Conservation (phyloP, 139 green algal species). For the Eudorina sp. region DNA sequence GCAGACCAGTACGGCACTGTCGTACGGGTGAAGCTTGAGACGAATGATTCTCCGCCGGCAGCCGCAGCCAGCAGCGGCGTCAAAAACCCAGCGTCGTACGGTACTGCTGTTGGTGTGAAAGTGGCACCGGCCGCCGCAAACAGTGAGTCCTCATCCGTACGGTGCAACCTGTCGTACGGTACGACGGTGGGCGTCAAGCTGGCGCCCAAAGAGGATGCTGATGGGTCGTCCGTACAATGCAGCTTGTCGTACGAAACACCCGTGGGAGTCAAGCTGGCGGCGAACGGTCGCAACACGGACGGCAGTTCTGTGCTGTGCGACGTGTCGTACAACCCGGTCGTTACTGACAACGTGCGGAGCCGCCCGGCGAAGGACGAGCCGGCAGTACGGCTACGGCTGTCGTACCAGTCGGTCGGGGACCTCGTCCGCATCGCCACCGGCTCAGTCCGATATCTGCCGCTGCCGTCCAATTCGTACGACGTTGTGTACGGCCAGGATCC, state of each 20-base stretch:
- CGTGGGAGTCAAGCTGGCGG: background rate
- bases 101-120: too few species aligned
- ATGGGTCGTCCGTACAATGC: background rate
- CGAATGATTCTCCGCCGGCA: background rate
- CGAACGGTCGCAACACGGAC: background rate
- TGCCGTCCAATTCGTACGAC: constrained; percentile 16
- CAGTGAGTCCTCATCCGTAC: too few species aligned
- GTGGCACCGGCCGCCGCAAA: too few species aligned
- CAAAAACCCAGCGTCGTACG: too few species aligned
- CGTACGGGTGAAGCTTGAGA: constrained; percentile 9
- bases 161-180: too few species aligned
- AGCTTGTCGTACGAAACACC: background rate
- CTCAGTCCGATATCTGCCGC: constrained; percentile 7
- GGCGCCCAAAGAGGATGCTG: too few species aligned
- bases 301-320: background rate
- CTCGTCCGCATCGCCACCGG: background rate
- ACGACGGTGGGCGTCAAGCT: too few species aligned
- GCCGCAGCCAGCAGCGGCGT: background rate
- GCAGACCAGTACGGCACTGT: background rate
- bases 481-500: constrained; percentile 36
- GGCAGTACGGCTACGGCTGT: background rate
- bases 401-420: constrained; percentile 4
- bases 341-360: background rate
- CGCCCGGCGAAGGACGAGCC: background rate
- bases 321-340: background rate